phyloP scores from a whole-genome alignment of 768 basidiomycete species.

The Albatrellus ellisii region DNA sequence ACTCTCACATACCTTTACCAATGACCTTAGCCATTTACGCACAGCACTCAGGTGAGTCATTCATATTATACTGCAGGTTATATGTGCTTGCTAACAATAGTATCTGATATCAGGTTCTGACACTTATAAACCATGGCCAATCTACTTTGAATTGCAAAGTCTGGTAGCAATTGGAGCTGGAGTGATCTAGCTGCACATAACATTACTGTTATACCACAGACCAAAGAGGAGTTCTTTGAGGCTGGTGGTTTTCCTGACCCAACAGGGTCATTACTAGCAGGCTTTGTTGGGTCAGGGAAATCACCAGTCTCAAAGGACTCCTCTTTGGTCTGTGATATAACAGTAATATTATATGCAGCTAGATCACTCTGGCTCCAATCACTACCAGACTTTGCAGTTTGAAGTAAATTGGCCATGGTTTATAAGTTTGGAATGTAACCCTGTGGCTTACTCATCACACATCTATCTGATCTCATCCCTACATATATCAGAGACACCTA shows the following conservation, averaged over 20 bases:
- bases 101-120: too few species aligned
- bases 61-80: too few species aligned
- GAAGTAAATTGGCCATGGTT: constrained; percentile 3
- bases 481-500: too few species aligned
- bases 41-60: too few species aligned
- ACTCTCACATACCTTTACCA: too few species aligned
- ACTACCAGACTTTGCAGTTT: constrained; percentile 1
- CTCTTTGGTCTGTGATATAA: not conserved
- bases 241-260: too few species aligned
- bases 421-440: not conserved
- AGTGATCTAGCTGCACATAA: not conserved
- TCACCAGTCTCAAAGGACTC: not conserved
- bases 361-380: not conserved
- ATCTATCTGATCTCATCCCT: too few species aligned
- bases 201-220: not conserved
- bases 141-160: constrained; percentile 1
- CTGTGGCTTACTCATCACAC: too few species aligned
- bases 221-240: not conserved
- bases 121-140: constrained; percentile 1
- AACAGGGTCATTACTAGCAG: too few species aligned
- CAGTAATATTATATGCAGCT: not conserved
- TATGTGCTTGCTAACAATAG: too few species aligned
- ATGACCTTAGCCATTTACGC: too few species aligned
- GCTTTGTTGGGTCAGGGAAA: too few species aligned
- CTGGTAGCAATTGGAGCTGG: not conserved